Base-by-base conservation (phyloP, 2,329 filamentous ascomycete genomes). In the Monosporascus sp. region DNA sequence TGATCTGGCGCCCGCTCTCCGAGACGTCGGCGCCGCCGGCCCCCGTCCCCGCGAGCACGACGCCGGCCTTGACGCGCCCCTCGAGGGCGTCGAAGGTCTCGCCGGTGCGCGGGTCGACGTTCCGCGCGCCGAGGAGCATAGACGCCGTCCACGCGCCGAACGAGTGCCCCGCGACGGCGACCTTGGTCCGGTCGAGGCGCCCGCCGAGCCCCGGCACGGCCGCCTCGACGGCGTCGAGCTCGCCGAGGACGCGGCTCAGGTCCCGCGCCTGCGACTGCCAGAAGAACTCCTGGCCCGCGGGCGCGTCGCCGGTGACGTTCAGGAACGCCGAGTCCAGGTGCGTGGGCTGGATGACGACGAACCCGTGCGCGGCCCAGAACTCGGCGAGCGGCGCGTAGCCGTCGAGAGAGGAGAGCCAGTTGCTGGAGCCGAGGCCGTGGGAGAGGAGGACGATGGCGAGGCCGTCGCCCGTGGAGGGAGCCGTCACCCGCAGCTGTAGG, bases 321-420 rank as follows among this genome's bases (percentile, higher is more conserved):
- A 72, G 61, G 3, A 65, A 65, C 39, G 58, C 57, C 22, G 72
- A 74, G 49, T 62, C 67, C 3, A 74, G 59, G 54, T 74, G 72
- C 3, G 72, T 74, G 3, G 73, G 73, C 52, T 75, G 72, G 11
- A 75, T 60, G 5, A 75, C 73, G 0, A 65, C 70, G 57, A 74
- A 74, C 50, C 72, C 72, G 47, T 71, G 72, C 18, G 67, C 62
- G 5, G 72, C 72, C 64, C 67, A 74, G 62, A 74, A 74, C 48
- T 73, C 66, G 51, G 62, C 67, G 5, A 74, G 58, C 3, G 73
- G 73, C 3, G 63, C 64, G 52, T 73, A 74, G n/a, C 72, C 73
- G 39, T 74, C 65, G 5, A 71, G 63, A 2, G 72, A 75, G 17
- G 69, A 71, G 25, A 74, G 64, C 53, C 69, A 64, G 49, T 71